Evolutionary conservation across 2,329 filamentous ascomycete genomes (phyloP).

Genomic region (Trichocomaceae sp.): DNA sequence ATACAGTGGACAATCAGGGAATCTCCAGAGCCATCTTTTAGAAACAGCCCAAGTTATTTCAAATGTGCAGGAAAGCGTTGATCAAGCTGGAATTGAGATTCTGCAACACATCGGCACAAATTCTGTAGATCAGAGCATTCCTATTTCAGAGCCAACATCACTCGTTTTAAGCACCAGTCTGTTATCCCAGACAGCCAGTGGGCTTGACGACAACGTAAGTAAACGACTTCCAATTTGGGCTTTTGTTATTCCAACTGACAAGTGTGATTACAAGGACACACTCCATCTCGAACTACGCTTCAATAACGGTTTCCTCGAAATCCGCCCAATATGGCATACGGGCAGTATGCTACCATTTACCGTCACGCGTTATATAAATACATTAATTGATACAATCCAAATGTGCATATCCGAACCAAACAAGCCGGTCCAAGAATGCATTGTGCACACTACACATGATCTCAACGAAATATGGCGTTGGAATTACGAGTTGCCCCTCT

Average conservation of each 20-base stretch:
- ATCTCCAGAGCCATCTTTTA: conserved; percentile 11
- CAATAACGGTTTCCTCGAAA: conserved; percentile 14
- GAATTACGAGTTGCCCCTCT: conserved; percentile 42
- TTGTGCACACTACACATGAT: conserved; percentile 33
- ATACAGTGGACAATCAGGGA: conserved; percentile 24
- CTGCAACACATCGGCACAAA: not conserved
- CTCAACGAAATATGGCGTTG: conserved; percentile 43
- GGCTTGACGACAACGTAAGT: not conserved
- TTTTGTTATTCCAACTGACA: too few species aligned
- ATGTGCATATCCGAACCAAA: conserved; percentile 28
- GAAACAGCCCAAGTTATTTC: not conserved
- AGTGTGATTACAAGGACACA: too few species aligned
- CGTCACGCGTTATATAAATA: conserved; percentile 37
- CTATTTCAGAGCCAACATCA: not conserved
- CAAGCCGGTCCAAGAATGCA: conserved; percentile 27
- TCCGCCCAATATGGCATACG: conserved; percentile 39
- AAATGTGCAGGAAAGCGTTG: not conserved
- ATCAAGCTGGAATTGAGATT: not conserved
- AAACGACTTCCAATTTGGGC: too few species aligned
- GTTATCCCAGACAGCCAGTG: not conserved
- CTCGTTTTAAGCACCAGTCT: not conserved
- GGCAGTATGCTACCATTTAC: conserved; percentile 40
- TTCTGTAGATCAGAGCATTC: too few species aligned
- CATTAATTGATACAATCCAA: conserved; percentile 37
- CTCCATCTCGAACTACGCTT: conserved; percentile 2